phyloP scores from a whole-genome alignment of 495 filamentous ascomycete species.

The Neurospora sp. region DNA sequence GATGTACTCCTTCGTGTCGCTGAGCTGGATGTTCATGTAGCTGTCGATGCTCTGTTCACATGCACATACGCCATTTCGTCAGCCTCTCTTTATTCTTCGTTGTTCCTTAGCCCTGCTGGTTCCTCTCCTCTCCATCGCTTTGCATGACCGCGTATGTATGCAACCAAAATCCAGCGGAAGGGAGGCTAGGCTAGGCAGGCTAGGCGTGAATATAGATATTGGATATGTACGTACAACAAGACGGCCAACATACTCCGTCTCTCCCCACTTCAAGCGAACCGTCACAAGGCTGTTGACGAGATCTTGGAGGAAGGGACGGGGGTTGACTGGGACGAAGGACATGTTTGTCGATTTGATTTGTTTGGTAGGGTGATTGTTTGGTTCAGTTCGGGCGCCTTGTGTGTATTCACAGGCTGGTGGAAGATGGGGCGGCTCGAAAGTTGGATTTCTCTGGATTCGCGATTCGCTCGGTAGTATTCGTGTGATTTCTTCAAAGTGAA shows the following conservation, averaged over 20 bases:
- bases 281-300: conserved; percentile 76
- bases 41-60: conserved; percentile 56
- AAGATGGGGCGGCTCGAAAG: background rate
- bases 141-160: background rate
- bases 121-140: no score
- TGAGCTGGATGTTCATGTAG: conserved; percentile 97
- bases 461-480: background rate
- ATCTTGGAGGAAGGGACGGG: conserved; percentile 25
- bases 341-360: conserved; percentile 7
- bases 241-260: conserved; percentile 89
- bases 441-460: background rate
- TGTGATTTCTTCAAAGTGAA: background rate
- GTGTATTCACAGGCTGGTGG: background rate
- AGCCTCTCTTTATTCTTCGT: no score
- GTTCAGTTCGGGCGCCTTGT: background rate
- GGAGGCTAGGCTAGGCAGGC: no score
- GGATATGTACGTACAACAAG: conserved; percentile 47
- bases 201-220: no score
- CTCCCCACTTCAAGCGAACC: conserved; percentile 92
- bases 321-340: conserved; percentile 25
- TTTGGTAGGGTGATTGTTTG: background rate
- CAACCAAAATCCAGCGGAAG: background rate
- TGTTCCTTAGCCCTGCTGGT: no score
- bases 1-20: conserved; percentile 81
- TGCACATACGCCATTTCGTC: background rate